Evolutionary conservation across 2,329 filamentous ascomycete genomes (phyloP), one percentile per base, ranked within the genome.

Genomic region (Emergomyces pasteurianus): DNA sequence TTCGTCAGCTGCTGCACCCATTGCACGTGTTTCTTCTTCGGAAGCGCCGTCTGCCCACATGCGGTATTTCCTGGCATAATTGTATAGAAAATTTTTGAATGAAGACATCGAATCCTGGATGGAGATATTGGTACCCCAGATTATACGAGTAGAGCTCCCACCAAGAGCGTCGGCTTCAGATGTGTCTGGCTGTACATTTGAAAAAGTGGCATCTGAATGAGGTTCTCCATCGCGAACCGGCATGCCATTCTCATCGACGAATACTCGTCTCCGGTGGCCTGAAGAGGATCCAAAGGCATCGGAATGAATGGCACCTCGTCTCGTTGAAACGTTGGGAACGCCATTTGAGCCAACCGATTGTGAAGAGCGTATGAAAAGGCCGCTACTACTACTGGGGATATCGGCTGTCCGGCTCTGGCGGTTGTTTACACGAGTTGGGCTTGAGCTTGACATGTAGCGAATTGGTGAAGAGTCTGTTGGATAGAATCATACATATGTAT

Each of bases 91-190:
- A 65, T 94, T 91, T 70, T 94, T 92, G 79, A 96, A 95, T 0
- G 86, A 81, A 58, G 86, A 84, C 73, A 95, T 89, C 0, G 90
- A 91, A 72, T 97, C 92, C 63, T 90, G 85, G 59, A 99, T 88
- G 5, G 92, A 96, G 57, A 99, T 89, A 46, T 95, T 97, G 50
- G 94, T 99, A 73, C 94, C 94, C 94, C 94, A 99, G 65, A 99
- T 92, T 61, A 95, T 84, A 66, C 88, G 86, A 60, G 87, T 87
- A 46, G 89, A 89, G 62, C 84, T 84, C 1, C 92, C 94, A 46
- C 91, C 92, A 47, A 96, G 83, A 0, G 82, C 84, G 70, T 96
- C 89, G 0, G 94, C 94, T 73, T 99, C 94, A 1, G 92, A 96
- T 7, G 92, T 96, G 64, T 87, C 88, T 0, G 90, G 90, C 66